Evolutionary conservation across 1,139 yeast genomes (phyloP), one percentile per base, ranked within the genome.

Genomic region (Blastobotrys ciferrii): DNA sequence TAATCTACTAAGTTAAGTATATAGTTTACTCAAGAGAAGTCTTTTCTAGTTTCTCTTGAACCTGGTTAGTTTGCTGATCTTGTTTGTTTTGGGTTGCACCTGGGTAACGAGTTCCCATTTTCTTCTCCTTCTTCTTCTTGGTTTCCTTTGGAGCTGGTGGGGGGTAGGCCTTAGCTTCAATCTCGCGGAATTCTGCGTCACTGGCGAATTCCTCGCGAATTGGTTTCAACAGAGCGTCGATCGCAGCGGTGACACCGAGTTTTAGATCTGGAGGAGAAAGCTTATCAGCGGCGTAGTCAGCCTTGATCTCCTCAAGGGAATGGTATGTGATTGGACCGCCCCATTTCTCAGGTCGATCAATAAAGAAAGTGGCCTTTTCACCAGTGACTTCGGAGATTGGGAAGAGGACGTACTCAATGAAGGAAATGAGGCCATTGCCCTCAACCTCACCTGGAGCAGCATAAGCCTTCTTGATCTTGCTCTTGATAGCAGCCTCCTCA

Each of bases 361-460:
- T 82, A 66, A 70, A 73, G 72, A 92, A 87, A 45, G 74, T 65
- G 80, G 87, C 53, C 30, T 69, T 68, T 12, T 76, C 80, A 4
- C 72, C 75, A 49, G 79, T 79, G 14, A 68, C 77, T 67, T 84
- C 92, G 60, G 87, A 84, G 58, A 91, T 83, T 57, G 98, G 98
- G 55, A 83, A 82, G 42, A 92, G 70, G 44, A 92, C 97, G 62
- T 75, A 81, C 70, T 91, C 87, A 53, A 89, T 74, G 65, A 94
- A 91, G 0, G 97, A 80, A 53, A 94, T 72, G 55, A 94, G 75
- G 32, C 98, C 98, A 64, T 94, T 94, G 58, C 87, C 95, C 59
- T 84, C 91, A 41, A 88, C 81, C 56, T 82, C 89, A 59, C 98
- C 98, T 30, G 98, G 96, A 18, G 95, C 91, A 72, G 98, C 94